phyloP scores from a whole-genome alignment of 2,329 filamentous ascomycete species.

The Claviceps sp. region DNA sequence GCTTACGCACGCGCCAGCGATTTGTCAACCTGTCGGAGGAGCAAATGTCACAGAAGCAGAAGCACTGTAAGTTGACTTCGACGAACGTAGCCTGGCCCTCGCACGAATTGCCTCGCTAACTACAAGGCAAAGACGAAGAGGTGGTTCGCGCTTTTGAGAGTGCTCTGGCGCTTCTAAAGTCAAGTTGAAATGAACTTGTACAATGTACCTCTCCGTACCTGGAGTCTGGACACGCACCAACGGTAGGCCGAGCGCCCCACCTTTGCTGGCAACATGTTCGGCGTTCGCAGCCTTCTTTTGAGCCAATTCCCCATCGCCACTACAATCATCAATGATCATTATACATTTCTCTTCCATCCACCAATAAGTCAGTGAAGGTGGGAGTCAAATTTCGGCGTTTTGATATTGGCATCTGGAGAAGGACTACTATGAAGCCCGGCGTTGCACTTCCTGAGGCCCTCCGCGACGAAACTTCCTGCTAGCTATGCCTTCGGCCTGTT shows the following conservation, averaged over 20 bases:
- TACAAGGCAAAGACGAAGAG: constrained; percentile 25
- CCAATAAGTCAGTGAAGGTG: background rate
- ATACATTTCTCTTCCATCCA: background rate
- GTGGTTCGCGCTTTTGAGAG: constrained; percentile 51
- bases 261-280: background rate
- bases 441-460: background rate
- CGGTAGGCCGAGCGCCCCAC: background rate
- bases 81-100: background rate
- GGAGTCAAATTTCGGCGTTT: background rate
- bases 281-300: background rate
- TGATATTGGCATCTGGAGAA: background rate
- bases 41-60: constrained; percentile 57
- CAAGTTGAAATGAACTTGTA: constrained; percentile 13
- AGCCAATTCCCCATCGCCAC: background rate
- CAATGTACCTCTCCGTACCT: background rate
- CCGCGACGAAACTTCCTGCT: background rate
- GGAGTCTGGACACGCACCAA: background rate
- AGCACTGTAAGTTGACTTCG: constrained; percentile 52
- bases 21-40: constrained; percentile 65
- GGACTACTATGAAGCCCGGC: background rate
- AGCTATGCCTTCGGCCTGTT: background rate
- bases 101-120: constrained; percentile 8
- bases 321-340: background rate
- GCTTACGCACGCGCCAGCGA: constrained; percentile 65
- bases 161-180: constrained; percentile 40